Conservation (phyloP, 768 basidiomycete genomes). For the Trametes cingulata region DNA sequence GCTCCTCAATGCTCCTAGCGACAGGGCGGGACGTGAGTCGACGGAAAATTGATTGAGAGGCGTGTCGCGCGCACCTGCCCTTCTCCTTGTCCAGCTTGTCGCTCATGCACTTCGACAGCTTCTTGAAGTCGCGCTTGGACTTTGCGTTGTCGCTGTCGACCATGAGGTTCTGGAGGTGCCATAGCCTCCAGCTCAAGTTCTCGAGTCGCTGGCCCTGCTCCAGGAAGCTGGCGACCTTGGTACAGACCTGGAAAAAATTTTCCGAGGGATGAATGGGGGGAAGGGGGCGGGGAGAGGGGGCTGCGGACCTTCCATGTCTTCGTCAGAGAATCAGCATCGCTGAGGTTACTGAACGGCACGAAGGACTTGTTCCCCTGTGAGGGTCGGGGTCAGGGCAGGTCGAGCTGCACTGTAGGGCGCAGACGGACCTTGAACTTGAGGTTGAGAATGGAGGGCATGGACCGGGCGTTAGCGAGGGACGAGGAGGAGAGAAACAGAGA, state of each 20-base stretch:
- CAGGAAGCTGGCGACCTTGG: conserved; percentile 87
- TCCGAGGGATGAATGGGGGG: background rate
- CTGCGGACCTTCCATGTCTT: conserved; percentile 83
- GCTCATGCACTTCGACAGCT: conserved; percentile 84
- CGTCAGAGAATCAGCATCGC: conserved; percentile 81
- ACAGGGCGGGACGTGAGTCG: conserved; percentile 2
- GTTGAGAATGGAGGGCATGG: conserved; percentile 81
- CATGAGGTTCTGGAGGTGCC: conserved; percentile 90
- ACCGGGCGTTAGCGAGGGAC: conserved; percentile 23
- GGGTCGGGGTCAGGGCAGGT: conserved; percentile 21
- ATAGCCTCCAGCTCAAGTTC: conserved; percentile 90
- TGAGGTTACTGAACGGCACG: conserved; percentile 87
- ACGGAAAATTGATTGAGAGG: conserved; percentile 3
- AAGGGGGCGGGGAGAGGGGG: conserved; percentile 14
- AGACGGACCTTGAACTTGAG: conserved; percentile 76
- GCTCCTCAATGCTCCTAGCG: conserved; percentile 77
- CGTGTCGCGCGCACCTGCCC: conserved; percentile 61
- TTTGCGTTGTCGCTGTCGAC: conserved; percentile 90
- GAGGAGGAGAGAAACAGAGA: conserved; percentile 11
- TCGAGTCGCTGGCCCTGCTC: conserved; percentile 90
- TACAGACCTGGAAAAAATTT: conserved; percentile 63
- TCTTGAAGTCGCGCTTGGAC: conserved; percentile 88
- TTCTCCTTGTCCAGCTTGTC: conserved; percentile 94
- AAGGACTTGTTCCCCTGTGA: conserved; percentile 89
- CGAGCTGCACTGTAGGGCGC: background rate